These are phyloP conservation scores for Delitschia confertaspora DNA, from an alignment of 495 filamentous ascomycete species.

Conservation along the genomic window DNA sequence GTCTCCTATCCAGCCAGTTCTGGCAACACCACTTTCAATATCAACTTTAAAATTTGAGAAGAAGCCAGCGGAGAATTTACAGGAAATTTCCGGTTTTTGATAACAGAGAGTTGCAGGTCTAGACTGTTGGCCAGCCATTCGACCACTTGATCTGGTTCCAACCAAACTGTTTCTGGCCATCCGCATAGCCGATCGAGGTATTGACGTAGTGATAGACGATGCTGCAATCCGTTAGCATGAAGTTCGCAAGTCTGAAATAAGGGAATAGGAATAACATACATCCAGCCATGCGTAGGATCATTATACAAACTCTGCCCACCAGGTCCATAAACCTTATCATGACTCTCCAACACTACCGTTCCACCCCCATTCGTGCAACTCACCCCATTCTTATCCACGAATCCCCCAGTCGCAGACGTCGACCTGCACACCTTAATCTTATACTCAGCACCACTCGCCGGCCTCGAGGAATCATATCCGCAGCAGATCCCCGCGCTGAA, in stretches of 20 bases:
- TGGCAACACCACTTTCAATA: no score
- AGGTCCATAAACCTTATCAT: conserved; percentile 58
- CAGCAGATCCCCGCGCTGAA: conserved; percentile 57
- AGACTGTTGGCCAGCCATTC: conserved; percentile 57
- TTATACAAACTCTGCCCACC: conserved; percentile 56
- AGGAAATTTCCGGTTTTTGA: neutral
- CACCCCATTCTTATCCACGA: conserved; percentile 52
- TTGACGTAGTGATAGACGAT: conserved; percentile 35
- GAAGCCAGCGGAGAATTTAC: no score
- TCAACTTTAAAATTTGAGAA: no score
- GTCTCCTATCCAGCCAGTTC: no score
- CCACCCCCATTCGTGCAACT: conserved; percentile 53
- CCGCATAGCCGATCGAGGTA: conserved; percentile 54
- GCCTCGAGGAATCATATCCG: conserved; percentile 41
- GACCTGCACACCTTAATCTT: conserved; percentile 57
- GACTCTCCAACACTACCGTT: conserved; percentile 51
- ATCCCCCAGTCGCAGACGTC: conserved; percentile 43
- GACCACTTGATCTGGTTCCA: conserved; percentile 59
- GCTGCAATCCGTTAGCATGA: no score
- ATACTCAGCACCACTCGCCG: conserved; percentile 55
- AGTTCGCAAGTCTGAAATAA: no score
- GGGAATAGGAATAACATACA: conserved; percentile 33
- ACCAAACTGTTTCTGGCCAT: conserved; percentile 57
- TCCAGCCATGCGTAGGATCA: conserved; percentile 41
- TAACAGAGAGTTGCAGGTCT: no score